Base-by-base conservation (phyloP, 2,329 filamentous ascomycete genomes). In the Exophiala viscosa region DNA sequence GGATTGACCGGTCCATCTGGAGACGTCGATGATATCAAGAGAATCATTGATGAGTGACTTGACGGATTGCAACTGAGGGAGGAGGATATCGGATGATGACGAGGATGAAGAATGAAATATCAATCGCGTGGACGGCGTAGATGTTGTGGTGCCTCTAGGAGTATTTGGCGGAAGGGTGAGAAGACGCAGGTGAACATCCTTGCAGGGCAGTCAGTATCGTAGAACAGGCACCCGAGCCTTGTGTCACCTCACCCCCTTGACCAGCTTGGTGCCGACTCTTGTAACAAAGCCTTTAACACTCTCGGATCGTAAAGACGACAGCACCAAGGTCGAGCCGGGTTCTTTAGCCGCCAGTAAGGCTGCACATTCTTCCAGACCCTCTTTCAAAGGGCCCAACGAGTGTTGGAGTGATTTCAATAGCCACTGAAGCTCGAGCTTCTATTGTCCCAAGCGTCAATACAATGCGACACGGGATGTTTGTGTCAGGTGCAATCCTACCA, bases 241-340 rank as follows among this genome's bases (percentile, higher is more conserved):
- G 28, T 3, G 14, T 11, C 14, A 41, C 78, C 85, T 63, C 76
- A 91, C 88, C 60, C 90, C 92, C 69, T 95, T 96, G 58, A 95
- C 86, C 59, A 99, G 86, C 46, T 87, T 84, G n/a, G 89, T 89
- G 35, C 93, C 93, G 33, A 95, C 83, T 48, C 93, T 83, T 1
- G 92, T 97, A 55, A 97, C 83, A 63, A 90, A 88, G 14, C 93
- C 93, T 70, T 99, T 99, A 58, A 97, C 84, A 61, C 82, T 84
- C 73, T 99, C 93, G 50, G 89, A 92, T 50, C 91, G 83, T 50
- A 87, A 81, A 11, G 91, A 95, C 57, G 88, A 93, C 60, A 99
- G 80, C 28, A 93, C 91, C 23, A 99, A 82, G 1, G 92, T 99
- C 63, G 86, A 91, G 7, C 90, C 90, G 1, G 86, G 85, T 66